Base-by-base conservation (phyloP, 202 grass and related monocot genomes). In the Schoenoplectus tabernaemontani region DNA sequence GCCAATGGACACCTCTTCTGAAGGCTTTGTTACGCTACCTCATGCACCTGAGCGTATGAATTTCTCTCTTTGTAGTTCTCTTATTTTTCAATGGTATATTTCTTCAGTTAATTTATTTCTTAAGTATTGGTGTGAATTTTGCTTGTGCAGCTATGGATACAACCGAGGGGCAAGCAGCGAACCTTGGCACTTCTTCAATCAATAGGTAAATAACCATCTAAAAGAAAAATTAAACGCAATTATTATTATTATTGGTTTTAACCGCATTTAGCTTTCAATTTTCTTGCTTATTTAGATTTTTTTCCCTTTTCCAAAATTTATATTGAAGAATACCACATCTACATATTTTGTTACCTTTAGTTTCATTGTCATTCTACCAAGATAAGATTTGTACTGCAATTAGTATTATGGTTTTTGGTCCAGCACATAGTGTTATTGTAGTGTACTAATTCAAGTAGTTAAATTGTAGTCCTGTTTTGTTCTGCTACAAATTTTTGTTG, bases 1-100 rank as follows among this genome's bases (percentile, higher is more conserved):
- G 36, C 64, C 84, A 43, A 89, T 94, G 91, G 91, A 94, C 37
- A 85, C 80, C 26, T 89, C 89, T 7, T 88, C 87, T 57, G 74
- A 58, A 5, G 68, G 34, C 46, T 66, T 85, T 1, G 76, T 81
- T 11, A 71, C 37, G 0, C 30, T 76, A 0, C 36, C 24, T 8
- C 79, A 63, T 33, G 78, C 48, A 26, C 80, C 84, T 1, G 77
- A 87, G 73, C 82, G 91, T 94, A 87, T 47, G 53, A 36, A 66
- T 46, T 37, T 58, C 9, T 44, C 10, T 63, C 10, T 42, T 13
- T 2, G 3, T 16, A 16, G n/a, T 39, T 50, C 6, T 11, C 26
- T 57, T 12, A 2, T 37, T n/a, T 57, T 61, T 36, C 0, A 12
- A 37, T 34, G 28, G 30, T 56, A 80, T 72, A 53, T 36, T n/a